These are phyloP conservation scores for Pythium scleroteichum DNA, from an alignment of 352 stramenopile species.

Conservation along the genomic window DNA sequence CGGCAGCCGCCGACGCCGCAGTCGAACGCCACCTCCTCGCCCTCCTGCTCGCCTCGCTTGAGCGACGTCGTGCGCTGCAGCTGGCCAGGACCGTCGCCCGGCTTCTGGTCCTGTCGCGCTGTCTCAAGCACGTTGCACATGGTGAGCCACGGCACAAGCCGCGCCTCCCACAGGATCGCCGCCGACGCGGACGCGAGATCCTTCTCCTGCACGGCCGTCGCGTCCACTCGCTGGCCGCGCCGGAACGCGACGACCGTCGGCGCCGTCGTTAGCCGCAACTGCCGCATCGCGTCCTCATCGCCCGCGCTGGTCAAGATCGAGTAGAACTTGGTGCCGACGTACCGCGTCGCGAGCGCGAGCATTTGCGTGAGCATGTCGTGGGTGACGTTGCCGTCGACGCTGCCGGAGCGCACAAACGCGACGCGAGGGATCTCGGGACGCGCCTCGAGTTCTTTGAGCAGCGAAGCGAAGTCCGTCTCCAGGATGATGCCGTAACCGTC, in stretches of 20 bases:
- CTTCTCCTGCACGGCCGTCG: constrained; percentile 42
- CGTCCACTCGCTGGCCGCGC: constrained; percentile 48
- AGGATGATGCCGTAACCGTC: constrained; percentile 59
- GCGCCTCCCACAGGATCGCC: constrained; percentile 52
- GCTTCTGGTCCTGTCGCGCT: constrained; percentile 31
- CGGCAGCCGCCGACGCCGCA: constrained; percentile 61
- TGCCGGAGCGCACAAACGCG: constrained; percentile 35
- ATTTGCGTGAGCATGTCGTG: constrained; percentile 45
- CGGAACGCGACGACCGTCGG: constrained; percentile 52
- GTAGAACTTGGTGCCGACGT: constrained; percentile 67
- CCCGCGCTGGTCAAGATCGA: constrained; percentile 19
- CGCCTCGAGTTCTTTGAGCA: constrained; percentile 42
- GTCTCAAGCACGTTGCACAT: constrained; percentile 60
- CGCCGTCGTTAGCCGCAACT: constrained; percentile 38
- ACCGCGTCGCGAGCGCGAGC: constrained; percentile 39
- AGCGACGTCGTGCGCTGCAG: constrained; percentile 8
- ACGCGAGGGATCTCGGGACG: constrained; percentile 43
- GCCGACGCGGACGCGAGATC: constrained; percentile 29
- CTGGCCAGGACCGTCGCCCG: not conserved
- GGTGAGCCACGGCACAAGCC: constrained; percentile 57
- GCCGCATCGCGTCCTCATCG: constrained; percentile 35
- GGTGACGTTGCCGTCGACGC: constrained; percentile 12
- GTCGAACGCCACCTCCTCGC: constrained; percentile 47
- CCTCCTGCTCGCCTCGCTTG: constrained; percentile 19
- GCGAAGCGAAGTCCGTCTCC: constrained; percentile 25